phyloP scores from a whole-genome alignment of 1,139 yeast genomes.

The Blastobotrys arbuscula region DNA sequence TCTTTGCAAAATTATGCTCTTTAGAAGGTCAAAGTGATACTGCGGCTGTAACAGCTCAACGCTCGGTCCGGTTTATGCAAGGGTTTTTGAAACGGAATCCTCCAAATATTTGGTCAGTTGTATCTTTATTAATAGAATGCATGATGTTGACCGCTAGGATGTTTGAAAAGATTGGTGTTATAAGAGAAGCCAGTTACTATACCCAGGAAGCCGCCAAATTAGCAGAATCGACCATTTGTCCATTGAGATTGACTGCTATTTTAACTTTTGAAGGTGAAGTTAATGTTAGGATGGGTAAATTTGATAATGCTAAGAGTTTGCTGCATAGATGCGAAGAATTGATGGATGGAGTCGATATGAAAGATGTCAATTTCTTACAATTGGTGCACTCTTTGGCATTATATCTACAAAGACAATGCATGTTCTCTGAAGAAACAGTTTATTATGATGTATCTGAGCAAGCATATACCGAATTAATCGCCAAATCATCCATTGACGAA shows the following conservation, averaged over 20 bases:
- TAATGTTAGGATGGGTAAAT: slow-evolving; percentile 21
- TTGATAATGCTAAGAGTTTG: slow-evolving; percentile 20
- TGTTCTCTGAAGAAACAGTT: slow-evolving; percentile 23
- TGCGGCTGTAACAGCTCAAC: slow-evolving; percentile 20
- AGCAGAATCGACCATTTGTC: slow-evolving; percentile 19
- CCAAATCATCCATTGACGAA: slow-evolving; percentile 11
- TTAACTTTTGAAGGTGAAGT: slow-evolving; percentile 24
- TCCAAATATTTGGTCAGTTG: slow-evolving; percentile 18
- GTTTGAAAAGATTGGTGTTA: slow-evolving; percentile 25
- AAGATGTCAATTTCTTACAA: slow-evolving; percentile 22
- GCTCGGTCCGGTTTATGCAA: slow-evolving; percentile 19
- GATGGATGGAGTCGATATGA: slow-evolving; percentile 18
- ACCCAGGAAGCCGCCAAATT: slow-evolving; percentile 24
- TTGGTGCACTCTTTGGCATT: slow-evolving; percentile 25
- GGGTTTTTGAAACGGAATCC: slow-evolving; percentile 19
- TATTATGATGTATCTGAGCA: slow-evolving; percentile 25
- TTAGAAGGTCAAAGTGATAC: slow-evolving; percentile 17
- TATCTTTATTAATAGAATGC: slow-evolving; percentile 19
- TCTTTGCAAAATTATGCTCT: slow-evolving; percentile 16
- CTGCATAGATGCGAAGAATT: slow-evolving; percentile 23
- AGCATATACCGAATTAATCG: slow-evolving; percentile 16
- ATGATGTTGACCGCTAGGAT: slow-evolving; percentile 20
- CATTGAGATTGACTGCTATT: slow-evolving; percentile 19
- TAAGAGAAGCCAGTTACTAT: slow-evolving; percentile 23
- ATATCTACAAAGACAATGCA: slow-evolving; percentile 22